Conservation (phyloP, 2,329 filamentous ascomycete genomes). For the Calonectria hongkongensis region DNA sequence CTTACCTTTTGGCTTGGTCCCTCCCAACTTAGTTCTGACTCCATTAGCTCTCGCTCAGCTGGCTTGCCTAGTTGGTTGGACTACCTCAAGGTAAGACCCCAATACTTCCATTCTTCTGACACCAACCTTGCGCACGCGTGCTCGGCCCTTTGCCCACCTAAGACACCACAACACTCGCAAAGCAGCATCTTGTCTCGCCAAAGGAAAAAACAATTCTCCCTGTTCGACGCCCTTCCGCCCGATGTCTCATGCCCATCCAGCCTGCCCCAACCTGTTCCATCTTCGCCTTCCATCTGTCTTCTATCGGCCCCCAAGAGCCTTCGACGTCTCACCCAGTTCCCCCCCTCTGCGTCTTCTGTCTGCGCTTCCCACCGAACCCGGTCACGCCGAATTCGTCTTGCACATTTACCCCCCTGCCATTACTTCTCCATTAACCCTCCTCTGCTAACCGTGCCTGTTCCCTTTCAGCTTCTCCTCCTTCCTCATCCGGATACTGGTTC, state of each 20-base stretch:
- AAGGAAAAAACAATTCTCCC: slow-evolving; percentile 34
- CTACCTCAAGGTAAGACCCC: slow-evolving; percentile 51
- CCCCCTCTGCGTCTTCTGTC: slow-evolving; percentile 15
- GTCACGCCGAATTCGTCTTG: slow-evolving; percentile 8
- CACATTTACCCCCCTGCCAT: slow-evolving; percentile 12
- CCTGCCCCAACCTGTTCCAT: slow-evolving; percentile 32
- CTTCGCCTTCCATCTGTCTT: slow-evolving; percentile 44
- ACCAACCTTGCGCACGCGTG: slow-evolving; percentile 52
- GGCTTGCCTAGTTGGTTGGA: slow-evolving; percentile 44
- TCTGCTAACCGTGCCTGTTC: slow-evolving; percentile 36
- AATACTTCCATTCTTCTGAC: slow-evolving; percentile 49
- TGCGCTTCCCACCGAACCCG: slow-evolving; percentile 26
- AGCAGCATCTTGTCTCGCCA: slow-evolving; percentile 42
- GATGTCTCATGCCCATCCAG: slow-evolving; percentile 38
- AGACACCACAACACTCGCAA: slow-evolving; percentile 42
- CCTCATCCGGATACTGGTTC: slow-evolving; percentile 42
- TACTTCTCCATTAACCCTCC: slow-evolving; percentile 15
- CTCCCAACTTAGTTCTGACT: slow-evolving; percentile 41
- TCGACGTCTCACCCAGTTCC: slow-evolving; percentile 32
- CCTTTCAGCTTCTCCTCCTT: slow-evolving; percentile 47
- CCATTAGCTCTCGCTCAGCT: slow-evolving; percentile 48
- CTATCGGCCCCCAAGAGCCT: slow-evolving; percentile 38
- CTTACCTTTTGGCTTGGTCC: slow-evolving; percentile 30
- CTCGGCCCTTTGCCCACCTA: slow-evolving; percentile 45
- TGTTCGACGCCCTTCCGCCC: slow-evolving; percentile 45